Base-by-base conservation (phyloP, 768 basidiomycete species). In the Daedaleopsis sinensis region DNA sequence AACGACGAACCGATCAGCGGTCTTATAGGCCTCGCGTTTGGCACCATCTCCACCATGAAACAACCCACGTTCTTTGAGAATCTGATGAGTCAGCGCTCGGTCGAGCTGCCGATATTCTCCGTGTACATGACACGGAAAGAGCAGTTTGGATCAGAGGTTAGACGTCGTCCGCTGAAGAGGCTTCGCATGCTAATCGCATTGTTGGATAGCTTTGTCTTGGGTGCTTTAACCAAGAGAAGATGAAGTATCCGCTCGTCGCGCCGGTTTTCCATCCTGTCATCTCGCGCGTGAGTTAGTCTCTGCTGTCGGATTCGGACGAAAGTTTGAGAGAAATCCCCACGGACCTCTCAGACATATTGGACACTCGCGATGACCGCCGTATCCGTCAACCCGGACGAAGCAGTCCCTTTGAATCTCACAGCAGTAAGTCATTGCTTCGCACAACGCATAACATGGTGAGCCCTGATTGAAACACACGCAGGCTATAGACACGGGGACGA, bases 401-500 rank as follows among this genome's bases (percentile, higher is more conserved):
- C 36, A 2, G 32, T 62, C 10, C 57, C 64, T 35, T 39, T 64
- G 55, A 60, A 73, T 65, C 23, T 75, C 38, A 73, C 77, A 36
- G 82, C 83, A 7, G 81, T 82, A 55, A 63, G 75, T 49, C 13
- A 32, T 7, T 12, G 13, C 4, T 7, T 49, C 1, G 9, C 10
- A 5, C 15, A 21, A 23, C 47, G 12, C n/a, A 18, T 47, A 18
- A 10, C 18, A 23, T 23, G 9, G 7, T 23, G 23, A 21, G 23
- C 11, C 18, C 7, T 48, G 11, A 49, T 49, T 16, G 27, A 32
- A 32, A 32, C 27, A 32, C 27, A 7, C 27, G 27, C 1, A 88
- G 87, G 85, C 86, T 19, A 79, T 90, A 59, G 89, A 90, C 67
- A 86, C 87, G 0, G 88, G 89, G 35, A 88, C 87, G 4, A 84